Evolutionary conservation across 176 grass and related monocot genomes (phyloP), one percentile per base, ranked within the genome.

Genomic region (Luzula sylvatica): DNA sequence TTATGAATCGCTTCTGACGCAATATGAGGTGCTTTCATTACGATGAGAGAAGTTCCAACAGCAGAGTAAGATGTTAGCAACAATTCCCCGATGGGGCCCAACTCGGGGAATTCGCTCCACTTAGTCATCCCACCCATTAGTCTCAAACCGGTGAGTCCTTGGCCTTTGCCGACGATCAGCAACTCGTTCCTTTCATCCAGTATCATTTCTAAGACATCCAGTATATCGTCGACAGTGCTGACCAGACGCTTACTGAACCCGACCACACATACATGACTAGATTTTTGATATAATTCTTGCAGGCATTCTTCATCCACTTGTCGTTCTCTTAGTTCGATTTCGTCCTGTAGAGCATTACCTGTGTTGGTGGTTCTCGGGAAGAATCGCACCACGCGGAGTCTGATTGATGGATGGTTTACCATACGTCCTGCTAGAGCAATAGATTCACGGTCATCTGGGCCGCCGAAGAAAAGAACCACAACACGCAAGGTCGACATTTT

Each of bases 101-200:
- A 48, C 73, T 95, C 89, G 17, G 83, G 75, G 59, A 73, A 88
- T 67, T 95, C 83, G 17, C 68, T 72, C 89, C 89, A 95, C 29
- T 88, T 83, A 0, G 42, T 32, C 73, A 95, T 75, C 12, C 69
- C 80, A 13, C 72, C 79, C 3, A 57, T 95, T 4, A 95, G 65
- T 22, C 15, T 27, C 27, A 76, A 44, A 14, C 26, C 61, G 38
- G 26, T 22, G 22, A 49, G 23, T 0, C 69, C 76, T 1, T 86
- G 83, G 0, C 26, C 47, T 56, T 76, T 83, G 2, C 88, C 83
- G 0, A 95, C 83, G 8, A 88, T 21, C 23, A 78, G 65, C 20
- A 95, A 59, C 22, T 95, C 80, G 43, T 72, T 78, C 15, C 66
- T 65, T n/a, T 43, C 15, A 8, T 49, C 65, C 11, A 83, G 72